Percentiles rank a stretch among this genome's conserved stretches.
These are phyloP conservation scores for Wickerhamiella pararugosa DNA, from an alignment of 1,139 yeast species.

Conservation along the genomic window DNA sequence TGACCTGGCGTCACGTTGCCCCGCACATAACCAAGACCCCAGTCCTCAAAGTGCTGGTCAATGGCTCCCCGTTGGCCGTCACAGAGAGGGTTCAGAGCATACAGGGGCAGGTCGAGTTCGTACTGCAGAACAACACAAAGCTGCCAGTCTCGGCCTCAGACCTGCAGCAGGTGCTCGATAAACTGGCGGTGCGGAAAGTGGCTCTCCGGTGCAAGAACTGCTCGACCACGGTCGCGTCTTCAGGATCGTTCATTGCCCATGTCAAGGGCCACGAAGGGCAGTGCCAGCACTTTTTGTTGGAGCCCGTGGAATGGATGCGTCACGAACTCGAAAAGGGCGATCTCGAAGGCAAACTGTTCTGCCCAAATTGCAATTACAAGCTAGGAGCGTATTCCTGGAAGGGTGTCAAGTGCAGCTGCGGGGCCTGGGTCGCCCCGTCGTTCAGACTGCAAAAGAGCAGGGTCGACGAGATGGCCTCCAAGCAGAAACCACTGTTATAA, in stretches of 20 bases:
- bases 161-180: slow-evolving; percentile 8
- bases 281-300: slow-evolving; percentile 79
- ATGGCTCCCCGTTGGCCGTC: slow-evolving; percentile 5
- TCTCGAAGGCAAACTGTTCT: slow-evolving; percentile 69
- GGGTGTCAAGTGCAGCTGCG: slow-evolving; percentile 90
- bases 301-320: slow-evolving; percentile 88
- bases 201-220: slow-evolving; percentile 15
- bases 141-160: not conserved
- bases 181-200: slow-evolving; percentile 7
- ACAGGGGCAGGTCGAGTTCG: not conserved
- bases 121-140: not conserved
- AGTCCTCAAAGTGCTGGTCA: slow-evolving; percentile 5
- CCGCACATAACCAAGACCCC: slow-evolving; percentile 7
- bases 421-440: slow-evolving; percentile 92
- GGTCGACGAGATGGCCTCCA: slow-evolving; percentile 44
- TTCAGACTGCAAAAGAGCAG: slow-evolving; percentile 67
- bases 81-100: slow-evolving; percentile 6
- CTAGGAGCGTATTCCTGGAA: slow-evolving; percentile 87
- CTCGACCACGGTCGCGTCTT: slow-evolving; percentile 31
- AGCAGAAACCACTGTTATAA: slow-evolving; percentile 4
- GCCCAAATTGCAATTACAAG: slow-evolving; percentile 68
- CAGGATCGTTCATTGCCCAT: slow-evolving; percentile 22
- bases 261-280: slow-evolving; percentile 24
- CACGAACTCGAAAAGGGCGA: slow-evolving; percentile 50
- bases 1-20: slow-evolving; percentile 14